Evolutionary conservation across 169 alveolate species (phyloP).

Genomic region (Cryptosporidium tyzzeri): DNA sequence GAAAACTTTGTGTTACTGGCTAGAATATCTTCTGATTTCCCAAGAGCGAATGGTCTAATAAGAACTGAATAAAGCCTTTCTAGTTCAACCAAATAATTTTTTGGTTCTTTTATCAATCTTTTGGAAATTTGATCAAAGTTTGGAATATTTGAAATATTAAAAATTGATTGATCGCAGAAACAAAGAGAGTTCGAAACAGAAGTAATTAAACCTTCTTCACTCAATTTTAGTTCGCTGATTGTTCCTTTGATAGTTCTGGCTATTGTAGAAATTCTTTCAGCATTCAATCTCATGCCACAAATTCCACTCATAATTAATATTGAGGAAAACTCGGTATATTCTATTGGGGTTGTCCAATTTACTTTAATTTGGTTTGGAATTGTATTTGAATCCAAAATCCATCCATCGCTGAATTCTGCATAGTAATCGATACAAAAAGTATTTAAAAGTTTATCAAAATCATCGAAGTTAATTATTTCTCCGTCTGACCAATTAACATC

Average conservation of each 20-base stretch:
- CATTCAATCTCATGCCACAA: constrained; percentile 28
- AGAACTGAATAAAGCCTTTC: constrained; percentile 2
- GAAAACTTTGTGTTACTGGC: constrained; percentile 15
- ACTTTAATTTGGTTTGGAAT: constrained; percentile 61
- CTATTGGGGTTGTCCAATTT: constrained; percentile 70
- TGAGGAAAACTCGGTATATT: constrained; percentile 46
- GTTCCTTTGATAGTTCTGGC: constrained; percentile 51
- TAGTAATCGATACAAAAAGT: constrained; percentile 65
- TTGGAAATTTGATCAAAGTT: constrained; percentile 15
- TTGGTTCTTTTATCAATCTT: constrained; percentile 13
- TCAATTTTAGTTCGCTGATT: constrained; percentile 30
- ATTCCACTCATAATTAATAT: constrained; percentile 58
- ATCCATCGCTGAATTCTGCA: constrained; percentile 54
- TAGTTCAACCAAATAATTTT: constrained; percentile 31
- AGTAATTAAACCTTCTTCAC: constrained; percentile 35
- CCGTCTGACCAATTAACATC: constrained; percentile 26
- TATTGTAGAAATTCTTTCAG: constrained; percentile 36
- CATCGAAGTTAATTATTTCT: constrained; percentile 32
- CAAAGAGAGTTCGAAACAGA: constrained; percentile 54
- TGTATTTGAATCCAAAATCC: constrained; percentile 56
- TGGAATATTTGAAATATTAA: constrained; percentile 61
- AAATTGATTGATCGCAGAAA: constrained; percentile 21
- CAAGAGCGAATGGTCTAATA: constrained; percentile 17
- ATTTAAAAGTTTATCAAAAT: constrained; percentile 36
- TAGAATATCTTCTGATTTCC: neutral